Evolutionary conservation across 1,284 basidiomycete genomes (phyloP), one percentile per base, ranked within the genome.

Genomic region (Salmacisia buchloeana): DNA sequence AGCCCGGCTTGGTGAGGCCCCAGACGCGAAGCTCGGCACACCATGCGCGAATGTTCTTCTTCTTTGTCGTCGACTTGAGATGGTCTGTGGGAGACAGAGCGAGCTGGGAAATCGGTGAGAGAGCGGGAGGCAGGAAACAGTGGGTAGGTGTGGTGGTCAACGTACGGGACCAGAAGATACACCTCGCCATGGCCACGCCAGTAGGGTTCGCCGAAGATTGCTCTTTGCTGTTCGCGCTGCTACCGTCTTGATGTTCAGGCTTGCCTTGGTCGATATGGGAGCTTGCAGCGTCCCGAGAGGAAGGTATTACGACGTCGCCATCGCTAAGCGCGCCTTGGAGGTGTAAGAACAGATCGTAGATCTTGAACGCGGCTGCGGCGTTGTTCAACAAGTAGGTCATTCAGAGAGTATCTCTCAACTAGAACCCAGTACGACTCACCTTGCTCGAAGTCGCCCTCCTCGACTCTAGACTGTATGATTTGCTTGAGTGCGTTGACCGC

Each of bases 81-180:
- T 52, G 46, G 18, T 52, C 46, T 52, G 46, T 52, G 18, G 29
- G 46, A 52, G 18, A 10, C n/a, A n/a, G n/a, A n/a, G n/a, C n/a
- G n/a, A n/a, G n/a, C n/a, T n/a, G 29, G 9, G 29, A 9, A 52
- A 27, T 25, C 46, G 12, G 46, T 15, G 12, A 52, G 15, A 25
- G 46, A 13, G 25, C 23, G 23, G 29, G 10, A 18, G 21, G 43
- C 6, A 15, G 43, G 6, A 23, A 45, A 21, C 43, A 18, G 10
- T 38, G 9, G 36, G 36, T 9, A 38, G 10, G 36, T 38, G 36
- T 10, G 9, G 36, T 29, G n/a, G n/a, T n/a, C n/a, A n/a, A 52
- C 46, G 1, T 25, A 52, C 46, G 46, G 6, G 46, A 52, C 46
- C 46, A 52, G 46, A 52, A 52, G 15, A 52, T 52, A 18, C 46